Percentiles rank a stretch among this genome's conserved stretches.
These are phyloP conservation scores for Pterocarpus santalinus DNA, from an alignment of 306 rosid genomes.

Conservation along the genomic window DNA sequence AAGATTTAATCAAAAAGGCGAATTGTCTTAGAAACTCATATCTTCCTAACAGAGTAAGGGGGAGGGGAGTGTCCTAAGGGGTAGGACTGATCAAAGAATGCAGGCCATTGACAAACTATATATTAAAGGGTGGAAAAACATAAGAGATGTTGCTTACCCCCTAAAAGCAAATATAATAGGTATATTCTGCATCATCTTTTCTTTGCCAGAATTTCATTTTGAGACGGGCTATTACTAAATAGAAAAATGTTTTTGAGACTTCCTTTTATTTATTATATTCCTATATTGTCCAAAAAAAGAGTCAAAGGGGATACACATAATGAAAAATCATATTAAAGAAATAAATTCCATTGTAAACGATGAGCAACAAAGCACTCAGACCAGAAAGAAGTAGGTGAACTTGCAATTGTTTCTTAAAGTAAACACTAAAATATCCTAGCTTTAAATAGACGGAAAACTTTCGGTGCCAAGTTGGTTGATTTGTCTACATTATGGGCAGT, in stretches of 20 bases:
- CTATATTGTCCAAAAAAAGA: not conserved
- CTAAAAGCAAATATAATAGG: too few species aligned
- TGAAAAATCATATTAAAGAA: too few species aligned
- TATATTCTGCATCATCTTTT: slow-evolving; percentile 6
- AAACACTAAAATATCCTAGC: slow-evolving; percentile 48
- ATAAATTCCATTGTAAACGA: not conserved
- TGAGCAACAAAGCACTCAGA: not conserved
- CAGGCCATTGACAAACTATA: slow-evolving; percentile 82
- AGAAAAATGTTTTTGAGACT: not conserved
- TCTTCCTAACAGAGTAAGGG: slow-evolving; percentile 76
- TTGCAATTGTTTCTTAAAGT: not conserved
- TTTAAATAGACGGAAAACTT: slow-evolving; percentile 74
- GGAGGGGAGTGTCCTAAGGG: slow-evolving; percentile 71
- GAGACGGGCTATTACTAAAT: not conserved
- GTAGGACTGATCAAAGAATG: slow-evolving; percentile 75
- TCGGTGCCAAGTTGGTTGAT: too few species aligned
- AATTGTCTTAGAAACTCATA: slow-evolving; percentile 30
- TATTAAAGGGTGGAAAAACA: slow-evolving; percentile 15
- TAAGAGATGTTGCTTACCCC: not conserved
- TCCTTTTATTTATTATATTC: not conserved
- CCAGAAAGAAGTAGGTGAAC: not conserved
- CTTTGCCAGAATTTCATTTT: not conserved
- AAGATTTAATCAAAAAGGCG: not conserved
- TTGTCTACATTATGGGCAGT: slow-evolving; percentile 80
- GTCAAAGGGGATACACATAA: not conserved